Evolutionary conservation across 495 filamentous ascomycete species (phyloP), one percentile per base, ranked within the genome.

Genomic region (Aspergillus sparsus): DNA sequence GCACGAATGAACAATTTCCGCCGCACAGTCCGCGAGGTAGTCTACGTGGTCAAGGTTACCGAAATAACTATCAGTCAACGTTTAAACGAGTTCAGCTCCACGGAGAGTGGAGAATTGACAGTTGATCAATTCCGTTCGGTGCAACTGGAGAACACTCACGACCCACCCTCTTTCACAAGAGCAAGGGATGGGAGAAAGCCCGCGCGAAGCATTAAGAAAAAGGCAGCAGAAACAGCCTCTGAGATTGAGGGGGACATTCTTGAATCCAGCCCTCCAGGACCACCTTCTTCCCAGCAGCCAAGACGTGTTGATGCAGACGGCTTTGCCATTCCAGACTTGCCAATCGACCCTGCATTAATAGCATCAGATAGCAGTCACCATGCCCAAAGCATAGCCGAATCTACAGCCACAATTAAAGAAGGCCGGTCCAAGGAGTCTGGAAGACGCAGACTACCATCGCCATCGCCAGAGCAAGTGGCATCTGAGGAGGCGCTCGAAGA

Each of bases 1-100:
- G 92, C 94, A 9, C 89, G 95, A 35, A 96, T 97, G 86, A 95
- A 97, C 79, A 97, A 97, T 71, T 98, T 93, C 71, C 87, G 93
- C 39, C 88, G 94, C 16, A 94, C 90, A 0, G 85, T 95, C 6
- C 82, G 91, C 31, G 94, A 98, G 74, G 88, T 98, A 10, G 94
- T 98, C 33, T 97, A 96, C 66, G 86, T 97, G 15, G 95, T 96
- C 59, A 97, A 96, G 65, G 93, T 97, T 33, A 91, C 92, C 9
- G 93, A 95, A 64, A 78, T 88, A 34, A 98, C 94, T 4, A 89
- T 98, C 62, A 86, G 87, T 57, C 89, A 93, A 63, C 90, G 94
- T 57, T 80, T 98, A 36, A 86, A 89, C 27, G 94, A 98, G 66
- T 98, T 97, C 69, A 88, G 88, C 52, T 83, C 83, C 6, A 95